Evolutionary conservation across 2,329 filamentous ascomycete species (phyloP).

Genomic region (Claviceps sp.): DNA sequence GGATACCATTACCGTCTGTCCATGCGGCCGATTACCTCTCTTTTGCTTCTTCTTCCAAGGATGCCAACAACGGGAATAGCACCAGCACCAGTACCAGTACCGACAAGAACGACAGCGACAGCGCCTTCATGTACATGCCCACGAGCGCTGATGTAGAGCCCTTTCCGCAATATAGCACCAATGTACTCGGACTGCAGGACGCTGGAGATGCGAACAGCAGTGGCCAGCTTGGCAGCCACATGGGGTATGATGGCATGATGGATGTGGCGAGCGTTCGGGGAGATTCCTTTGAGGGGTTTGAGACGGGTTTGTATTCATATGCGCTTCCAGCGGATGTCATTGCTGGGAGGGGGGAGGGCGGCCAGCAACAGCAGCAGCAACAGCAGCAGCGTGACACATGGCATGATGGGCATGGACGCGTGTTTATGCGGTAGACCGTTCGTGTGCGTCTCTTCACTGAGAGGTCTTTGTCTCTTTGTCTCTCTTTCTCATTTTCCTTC

Average conservation of each 20-base stretch:
- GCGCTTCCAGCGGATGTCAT: slow-evolving; percentile 20
- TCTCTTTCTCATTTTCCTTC: background rate
- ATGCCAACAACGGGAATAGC: slow-evolving; percentile 6
- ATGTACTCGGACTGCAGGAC: slow-evolving; percentile 20
- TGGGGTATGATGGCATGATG: slow-evolving; percentile 19
- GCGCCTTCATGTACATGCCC: slow-evolving; percentile 14
- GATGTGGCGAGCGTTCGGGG: slow-evolving; percentile 19
- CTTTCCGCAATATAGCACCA: slow-evolving; percentile 15
- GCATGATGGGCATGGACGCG: slow-evolving; percentile 8
- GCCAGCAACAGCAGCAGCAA: background rate
- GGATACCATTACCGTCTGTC: slow-evolving; percentile 12
- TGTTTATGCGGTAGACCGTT: too few relatives aligned
- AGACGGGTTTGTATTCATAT: slow-evolving; percentile 20
- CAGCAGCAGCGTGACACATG: slow-evolving; percentile 8
- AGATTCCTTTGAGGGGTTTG: slow-evolving; percentile 25
- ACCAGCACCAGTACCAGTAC: too few relatives aligned
- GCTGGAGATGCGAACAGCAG: slow-evolving; percentile 12
- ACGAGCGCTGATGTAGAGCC: slow-evolving; percentile 16
- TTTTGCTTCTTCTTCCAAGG: background rate
- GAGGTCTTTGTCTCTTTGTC: background rate
- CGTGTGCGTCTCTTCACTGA: too few relatives aligned
- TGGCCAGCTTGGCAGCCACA: slow-evolving; percentile 8
- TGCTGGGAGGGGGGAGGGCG: background rate
- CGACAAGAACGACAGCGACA: background rate
- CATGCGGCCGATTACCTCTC: slow-evolving; percentile 13